Base-by-base conservation (phyloP, 2,329 filamentous ascomycete species). In the Dactylellina haptotyla region DNA sequence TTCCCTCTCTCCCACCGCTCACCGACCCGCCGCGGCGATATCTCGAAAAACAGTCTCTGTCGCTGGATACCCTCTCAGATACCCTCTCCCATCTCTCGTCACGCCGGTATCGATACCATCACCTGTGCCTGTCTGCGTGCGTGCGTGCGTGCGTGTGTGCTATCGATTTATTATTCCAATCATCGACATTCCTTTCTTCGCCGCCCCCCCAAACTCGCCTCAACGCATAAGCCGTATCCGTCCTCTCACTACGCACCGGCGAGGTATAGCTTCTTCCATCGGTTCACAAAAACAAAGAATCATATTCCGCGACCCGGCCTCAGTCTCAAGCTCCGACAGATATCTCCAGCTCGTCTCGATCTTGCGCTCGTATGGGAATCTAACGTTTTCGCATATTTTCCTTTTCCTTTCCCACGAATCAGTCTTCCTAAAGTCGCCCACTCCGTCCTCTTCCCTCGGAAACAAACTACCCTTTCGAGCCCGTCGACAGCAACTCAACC, bases 401-500 rank as follows among this genome's bases (percentile, higher is more conserved):
- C n/a, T n/a, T n/a, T n/a, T 67, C 25, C 45, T 12, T 48, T 34
- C 16, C 53, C 8, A 23, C 63, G 53, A 67, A 58, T 57, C 53
- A 45, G 51, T 51, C 34, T 59, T 28, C 25, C 32, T 43, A 37
- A 16, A 37, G 41, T 39, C 28, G 45, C 18, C 43, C 62, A 65
- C 62, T 57, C 48, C 16, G 48, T 32, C 45, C 43, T 46, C 43
- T 41, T 23, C 34, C 30, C 20, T 57, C 51, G 51, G 18, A 50
- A 51, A 46, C 45, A 34, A 37, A 18, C 43, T 46, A 43, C 45
- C 32, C 26, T 26, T 26, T 59, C 54, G 37, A 46, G 62, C 32
- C 58, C 66, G 66, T n/a, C n/a, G 34, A 59, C 3, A 72, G 66
- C 45, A 72, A 72, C 37, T 57, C 59, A 59, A 73, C 46, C 69